These are phyloP conservation scores for Gossypium sturtianum DNA, from an alignment of 345 rosid species.

Conservation along the genomic window DNA sequence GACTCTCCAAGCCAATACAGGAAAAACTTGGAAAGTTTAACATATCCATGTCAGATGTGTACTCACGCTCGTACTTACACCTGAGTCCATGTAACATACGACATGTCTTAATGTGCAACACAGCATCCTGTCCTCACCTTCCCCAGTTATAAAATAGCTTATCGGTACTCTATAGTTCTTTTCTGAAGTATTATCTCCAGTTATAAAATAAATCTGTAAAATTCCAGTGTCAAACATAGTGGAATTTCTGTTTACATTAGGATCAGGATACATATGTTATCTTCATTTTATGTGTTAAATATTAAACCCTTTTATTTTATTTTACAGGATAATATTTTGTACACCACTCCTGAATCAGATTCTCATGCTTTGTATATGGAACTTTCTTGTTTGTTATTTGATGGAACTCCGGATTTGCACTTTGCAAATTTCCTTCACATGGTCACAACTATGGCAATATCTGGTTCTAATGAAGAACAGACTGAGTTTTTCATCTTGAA, in stretches of 20 bases:
- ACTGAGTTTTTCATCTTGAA: slow-evolving; percentile 59
- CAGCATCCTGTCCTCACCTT: neutral
- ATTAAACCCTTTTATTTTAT: slow-evolving; percentile 10
- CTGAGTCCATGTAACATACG: neutral
- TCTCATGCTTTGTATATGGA: slow-evolving; percentile 70
- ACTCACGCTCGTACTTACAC: neutral
- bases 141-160: neutral
- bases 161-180: neutral
- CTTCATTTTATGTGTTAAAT: neutral
- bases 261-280: neutral
- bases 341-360: slow-evolving; percentile 50
- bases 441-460: slow-evolving; percentile 69
- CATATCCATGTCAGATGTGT: neutral
- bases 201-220: neutral
- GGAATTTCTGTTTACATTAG: neutral
- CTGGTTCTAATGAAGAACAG: slow-evolving; percentile 66
- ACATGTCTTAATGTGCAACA: neutral
- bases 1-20: neutral
- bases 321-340: slow-evolving; percentile 65
- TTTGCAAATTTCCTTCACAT: slow-evolving; percentile 86
- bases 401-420: slow-evolving; percentile 60
- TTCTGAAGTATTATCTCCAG: neutral
- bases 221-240: neutral
- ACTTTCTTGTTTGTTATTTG: slow-evolving; percentile 63
- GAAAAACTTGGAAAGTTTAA: neutral